Conservation (phyloP, 441 rosid species). For the Raphanus hybrid region DNA sequence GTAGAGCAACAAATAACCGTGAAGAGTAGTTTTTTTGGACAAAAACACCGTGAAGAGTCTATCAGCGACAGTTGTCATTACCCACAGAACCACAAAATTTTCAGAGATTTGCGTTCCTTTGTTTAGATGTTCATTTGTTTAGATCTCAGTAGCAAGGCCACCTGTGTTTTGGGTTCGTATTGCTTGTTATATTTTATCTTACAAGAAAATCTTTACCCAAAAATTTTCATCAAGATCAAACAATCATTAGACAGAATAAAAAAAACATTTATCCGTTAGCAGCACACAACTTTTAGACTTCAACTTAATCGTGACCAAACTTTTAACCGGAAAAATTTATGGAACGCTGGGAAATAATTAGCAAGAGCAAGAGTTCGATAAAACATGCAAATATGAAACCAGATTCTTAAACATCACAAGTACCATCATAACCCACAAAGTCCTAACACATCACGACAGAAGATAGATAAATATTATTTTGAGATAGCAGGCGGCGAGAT, state of each 20-base stretch:
- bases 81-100: no score
- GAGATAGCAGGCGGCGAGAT: slow-evolving; percentile 18
- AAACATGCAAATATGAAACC: slow-evolving; percentile 10
- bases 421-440: slow-evolving; percentile 25
- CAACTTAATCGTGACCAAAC: background rate
- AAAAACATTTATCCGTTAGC: background rate
- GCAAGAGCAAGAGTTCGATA: slow-evolving; percentile 5
- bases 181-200: no score
- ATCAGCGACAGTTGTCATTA: no score
- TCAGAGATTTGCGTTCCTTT: no score
- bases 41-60: no score
- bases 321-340: background rate
- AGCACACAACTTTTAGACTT: background rate
- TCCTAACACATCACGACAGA: slow-evolving; percentile 14
- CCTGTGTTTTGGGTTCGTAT: no score
- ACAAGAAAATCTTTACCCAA: background rate
- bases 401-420: background rate
- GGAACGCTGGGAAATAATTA: background rate
- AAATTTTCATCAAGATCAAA: background rate
- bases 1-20: no score
- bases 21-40: no score
- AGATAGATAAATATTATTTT: background rate
- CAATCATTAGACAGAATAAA: background rate
- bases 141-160: no score
- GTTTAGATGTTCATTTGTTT: no score